A percentile compares a stretch with the other conserved stretches of the same genome.
phyloP scores from a whole-genome alignment of 2,329 filamentous ascomycete genomes.

The Fusarium anthophilum region DNA sequence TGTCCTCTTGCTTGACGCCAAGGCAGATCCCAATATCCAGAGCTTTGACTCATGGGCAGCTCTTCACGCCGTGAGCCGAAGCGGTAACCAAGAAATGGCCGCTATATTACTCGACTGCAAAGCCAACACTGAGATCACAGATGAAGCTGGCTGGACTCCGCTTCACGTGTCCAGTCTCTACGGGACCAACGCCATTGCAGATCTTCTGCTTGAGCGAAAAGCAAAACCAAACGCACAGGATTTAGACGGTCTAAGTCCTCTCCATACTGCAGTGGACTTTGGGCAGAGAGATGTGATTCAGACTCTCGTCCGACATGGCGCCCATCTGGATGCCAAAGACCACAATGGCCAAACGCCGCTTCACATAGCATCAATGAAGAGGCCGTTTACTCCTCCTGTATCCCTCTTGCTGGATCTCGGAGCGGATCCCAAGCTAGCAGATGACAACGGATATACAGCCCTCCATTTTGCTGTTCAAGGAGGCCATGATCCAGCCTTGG shows the following conservation, averaged over 20 bases:
- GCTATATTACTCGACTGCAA: neutral
- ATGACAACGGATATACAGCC: neutral
- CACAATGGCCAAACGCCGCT: accelerated
- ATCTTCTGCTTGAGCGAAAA: neutral
- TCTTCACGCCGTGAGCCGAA: neutral
- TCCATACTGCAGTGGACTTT: neutral
- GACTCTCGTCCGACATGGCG: neutral
- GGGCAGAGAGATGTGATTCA: neutral
- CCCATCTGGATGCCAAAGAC: neutral
- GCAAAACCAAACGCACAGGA: neutral
- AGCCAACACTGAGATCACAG: neutral
- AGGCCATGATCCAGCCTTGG: neutral
- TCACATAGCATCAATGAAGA: neutral
- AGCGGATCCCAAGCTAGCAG: neutral
- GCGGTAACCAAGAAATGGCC: neutral
- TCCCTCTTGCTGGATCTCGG: neutral
- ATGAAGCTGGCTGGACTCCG: neutral
- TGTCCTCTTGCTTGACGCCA: accelerated
- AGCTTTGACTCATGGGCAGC: neutral
- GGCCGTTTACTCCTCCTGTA: neutral
- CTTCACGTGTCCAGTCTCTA: neutral
- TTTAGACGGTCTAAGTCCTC: neutral
- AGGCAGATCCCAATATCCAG: neutral
- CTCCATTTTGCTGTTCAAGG: neutral
- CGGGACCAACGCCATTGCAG: neutral